Percentiles rank a stretch among this genome's conserved stretches.
Evolutionary conservation across 805 yeast species (phyloP).

Genomic region (Limtongia smithiae): DNA sequence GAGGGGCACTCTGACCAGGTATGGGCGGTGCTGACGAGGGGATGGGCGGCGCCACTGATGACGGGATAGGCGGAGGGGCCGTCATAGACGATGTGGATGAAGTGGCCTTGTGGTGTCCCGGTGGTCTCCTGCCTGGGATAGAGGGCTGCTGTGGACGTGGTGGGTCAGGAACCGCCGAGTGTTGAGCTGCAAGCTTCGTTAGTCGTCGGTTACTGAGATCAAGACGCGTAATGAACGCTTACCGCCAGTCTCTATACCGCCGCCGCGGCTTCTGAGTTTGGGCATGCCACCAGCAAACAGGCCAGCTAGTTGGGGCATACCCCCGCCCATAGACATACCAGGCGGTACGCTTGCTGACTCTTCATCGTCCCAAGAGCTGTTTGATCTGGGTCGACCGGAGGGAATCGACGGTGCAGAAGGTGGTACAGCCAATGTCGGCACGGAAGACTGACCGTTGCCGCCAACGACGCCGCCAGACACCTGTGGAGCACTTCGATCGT

Average conservation of each 20-base stretch:
- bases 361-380: too few species aligned
- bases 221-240: background rate
- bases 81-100: slow-evolving; percentile 14
- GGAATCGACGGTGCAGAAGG: slow-evolving; percentile 17
- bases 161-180: slow-evolving; percentile 8
- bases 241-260: slow-evolving; percentile 33
- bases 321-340: slow-evolving; percentile 2
- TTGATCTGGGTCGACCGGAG: too few species aligned
- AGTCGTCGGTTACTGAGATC: too few species aligned
- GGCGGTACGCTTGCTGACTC: slow-evolving; percentile 1
- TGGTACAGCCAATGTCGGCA: slow-evolving; percentile 1
- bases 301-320: slow-evolving; percentile 47
- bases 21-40: slow-evolving; percentile 12
- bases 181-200: slow-evolving; percentile 1
- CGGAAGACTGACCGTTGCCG: slow-evolving; percentile 14
- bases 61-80: slow-evolving; percentile 11
- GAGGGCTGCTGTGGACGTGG: slow-evolving; percentile 17
- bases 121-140: slow-evolving; percentile 16
- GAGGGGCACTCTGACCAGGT: background rate
- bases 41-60: slow-evolving; percentile 16
- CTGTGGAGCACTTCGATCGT: slow-evolving; percentile 62
- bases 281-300: slow-evolving; percentile 80
- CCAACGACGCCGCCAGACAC: slow-evolving; percentile 41
- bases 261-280: slow-evolving; percentile 53
- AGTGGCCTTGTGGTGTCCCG: slow-evolving; percentile 18